Conservation (phyloP, 495 filamentous ascomycete genomes). For the Sordaria brevicollis region DNA sequence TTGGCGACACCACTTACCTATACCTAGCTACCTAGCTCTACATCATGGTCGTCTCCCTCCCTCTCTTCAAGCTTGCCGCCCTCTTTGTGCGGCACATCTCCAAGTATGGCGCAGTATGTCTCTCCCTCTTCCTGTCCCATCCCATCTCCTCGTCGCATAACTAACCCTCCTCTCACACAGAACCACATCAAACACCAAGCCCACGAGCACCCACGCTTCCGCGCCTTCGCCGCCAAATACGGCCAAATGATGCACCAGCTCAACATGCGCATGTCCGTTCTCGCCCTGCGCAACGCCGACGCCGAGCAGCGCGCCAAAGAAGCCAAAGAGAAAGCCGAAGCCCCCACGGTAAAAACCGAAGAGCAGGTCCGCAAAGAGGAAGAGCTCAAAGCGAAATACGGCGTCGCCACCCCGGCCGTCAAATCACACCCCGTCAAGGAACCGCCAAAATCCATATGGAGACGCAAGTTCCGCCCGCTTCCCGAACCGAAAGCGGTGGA, state of each 20-base stretch:
- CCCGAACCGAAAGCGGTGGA: conserved; percentile 93
- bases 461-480: conserved; percentile 53
- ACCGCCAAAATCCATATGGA: conserved; percentile 36
- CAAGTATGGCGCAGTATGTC: conserved; percentile 47
- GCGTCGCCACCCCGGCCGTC: too few relatives aligned
- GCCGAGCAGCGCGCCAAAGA: conserved; percentile 43
- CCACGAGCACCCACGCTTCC: conserved; percentile 86
- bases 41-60: conserved; percentile 44
- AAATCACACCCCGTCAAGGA: conserved; percentile 22
- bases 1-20: neutral
- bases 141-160: neutral
- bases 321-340: conserved; percentile 54
- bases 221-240: conserved; percentile 56
- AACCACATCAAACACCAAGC: conserved; percentile 91
- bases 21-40: too few relatives aligned
- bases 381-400: conserved; percentile 35
- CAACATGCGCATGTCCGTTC: conserved; percentile 87
- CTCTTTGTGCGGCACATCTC: conserved; percentile 45
- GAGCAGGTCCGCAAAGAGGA: conserved; percentile 57
- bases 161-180: conserved; percentile 33
- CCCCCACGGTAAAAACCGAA: conserved; percentile 72
- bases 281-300: conserved; percentile 69
- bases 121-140: neutral
- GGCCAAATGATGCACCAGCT: conserved; percentile 77
- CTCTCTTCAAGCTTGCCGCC: conserved; percentile 36